Evolutionary conservation across 2,329 filamentous ascomycete genomes (phyloP).

Genomic region (Aureobasidium sp.): DNA sequence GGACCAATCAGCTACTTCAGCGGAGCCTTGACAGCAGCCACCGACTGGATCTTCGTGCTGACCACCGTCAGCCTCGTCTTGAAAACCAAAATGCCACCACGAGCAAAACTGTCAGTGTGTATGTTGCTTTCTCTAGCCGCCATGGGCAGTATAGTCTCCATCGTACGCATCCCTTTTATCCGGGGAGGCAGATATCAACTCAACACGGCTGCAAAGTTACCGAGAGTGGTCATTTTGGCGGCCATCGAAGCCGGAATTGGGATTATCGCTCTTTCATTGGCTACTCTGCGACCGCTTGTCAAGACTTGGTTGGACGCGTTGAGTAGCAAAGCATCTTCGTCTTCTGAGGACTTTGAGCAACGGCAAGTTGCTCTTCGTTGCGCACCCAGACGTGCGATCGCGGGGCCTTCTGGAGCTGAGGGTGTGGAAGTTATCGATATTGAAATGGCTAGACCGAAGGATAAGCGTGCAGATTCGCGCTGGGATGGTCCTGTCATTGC

Average conservation of each 20-base stretch:
- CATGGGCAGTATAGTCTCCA: constrained; percentile 23
- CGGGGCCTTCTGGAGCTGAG: not conserved
- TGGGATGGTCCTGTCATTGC: not conserved
- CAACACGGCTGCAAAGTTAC: constrained; percentile 22
- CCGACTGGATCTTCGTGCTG: constrained; percentile 32
- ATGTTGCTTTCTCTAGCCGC: constrained; percentile 35
- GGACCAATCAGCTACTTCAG: constrained; percentile 22
- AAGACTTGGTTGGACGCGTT: constrained; percentile 10
- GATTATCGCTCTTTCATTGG: constrained; percentile 21
- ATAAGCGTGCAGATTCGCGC: not conserved
- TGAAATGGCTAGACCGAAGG: not conserved
- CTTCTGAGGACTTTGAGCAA: not conserved
- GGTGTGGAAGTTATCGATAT: not conserved
- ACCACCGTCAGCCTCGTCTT: constrained; percentile 37
- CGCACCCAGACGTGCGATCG: not conserved
- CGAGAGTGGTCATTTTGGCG: constrained; percentile 26
- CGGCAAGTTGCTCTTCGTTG: not conserved
- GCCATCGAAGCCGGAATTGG: constrained; percentile 30
- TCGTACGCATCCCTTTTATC: constrained; percentile 24
- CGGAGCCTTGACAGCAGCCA: constrained; percentile 32
- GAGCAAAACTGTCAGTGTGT: constrained; percentile 37
- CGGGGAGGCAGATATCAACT: constrained; percentile 21
- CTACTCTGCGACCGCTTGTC: constrained; percentile 20
- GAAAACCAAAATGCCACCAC: constrained; percentile 35
- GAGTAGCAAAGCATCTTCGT: not conserved